These are phyloP conservation scores for Venturia nashicola DNA, from an alignment of 2,329 filamentous ascomycete genomes.

Conservation along the genomic window DNA sequence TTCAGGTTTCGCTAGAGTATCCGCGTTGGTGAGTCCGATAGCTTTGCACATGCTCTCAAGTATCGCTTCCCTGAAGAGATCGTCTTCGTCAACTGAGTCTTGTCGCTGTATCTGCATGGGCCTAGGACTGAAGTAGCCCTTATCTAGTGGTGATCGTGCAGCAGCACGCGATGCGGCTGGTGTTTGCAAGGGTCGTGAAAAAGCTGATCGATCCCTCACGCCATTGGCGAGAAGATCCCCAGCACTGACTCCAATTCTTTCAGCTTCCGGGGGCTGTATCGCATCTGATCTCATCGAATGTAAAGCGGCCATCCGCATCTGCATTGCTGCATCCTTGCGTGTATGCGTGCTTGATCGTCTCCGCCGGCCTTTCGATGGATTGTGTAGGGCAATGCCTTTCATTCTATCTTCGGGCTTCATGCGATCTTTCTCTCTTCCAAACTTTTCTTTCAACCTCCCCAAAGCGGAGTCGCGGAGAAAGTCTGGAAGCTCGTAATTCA, in stretches of 20 bases:
- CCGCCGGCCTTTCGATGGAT: constrained; percentile 52
- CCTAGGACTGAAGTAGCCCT: constrained; percentile 13
- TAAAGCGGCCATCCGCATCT: constrained; percentile 45
- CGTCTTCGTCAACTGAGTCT: constrained; percentile 78
- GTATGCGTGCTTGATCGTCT: constrained; percentile 62
- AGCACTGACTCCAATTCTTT: constrained; percentile 31
- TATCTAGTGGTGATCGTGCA: constrained; percentile 7
- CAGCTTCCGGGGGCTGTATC: constrained; percentile 12
- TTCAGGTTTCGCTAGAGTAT: constrained; percentile 50
- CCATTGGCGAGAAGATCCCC: constrained; percentile 64
- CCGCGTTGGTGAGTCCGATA: constrained; percentile 64
- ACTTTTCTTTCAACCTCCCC: constrained; percentile 83
- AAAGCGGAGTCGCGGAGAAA: constrained; percentile 75
- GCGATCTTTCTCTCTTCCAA: constrained; percentile 70
- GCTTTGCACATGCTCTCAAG: constrained; percentile 93
- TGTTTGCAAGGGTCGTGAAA: constrained; percentile 35
- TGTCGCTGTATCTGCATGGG: constrained; percentile 48
- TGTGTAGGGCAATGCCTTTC: constrained; percentile 94
- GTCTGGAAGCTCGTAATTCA: constrained; percentile 81
- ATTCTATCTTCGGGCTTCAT: constrained; percentile 67
- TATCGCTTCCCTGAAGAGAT: constrained; percentile 77
- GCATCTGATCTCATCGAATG: constrained; percentile 4
- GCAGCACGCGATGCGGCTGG: constrained; percentile 17
- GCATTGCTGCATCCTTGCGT: constrained; percentile 66
- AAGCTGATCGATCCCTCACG: constrained; percentile 21